Conservation (phyloP, 352 stramenopile species). For the Globisporangium splendens region DNA sequence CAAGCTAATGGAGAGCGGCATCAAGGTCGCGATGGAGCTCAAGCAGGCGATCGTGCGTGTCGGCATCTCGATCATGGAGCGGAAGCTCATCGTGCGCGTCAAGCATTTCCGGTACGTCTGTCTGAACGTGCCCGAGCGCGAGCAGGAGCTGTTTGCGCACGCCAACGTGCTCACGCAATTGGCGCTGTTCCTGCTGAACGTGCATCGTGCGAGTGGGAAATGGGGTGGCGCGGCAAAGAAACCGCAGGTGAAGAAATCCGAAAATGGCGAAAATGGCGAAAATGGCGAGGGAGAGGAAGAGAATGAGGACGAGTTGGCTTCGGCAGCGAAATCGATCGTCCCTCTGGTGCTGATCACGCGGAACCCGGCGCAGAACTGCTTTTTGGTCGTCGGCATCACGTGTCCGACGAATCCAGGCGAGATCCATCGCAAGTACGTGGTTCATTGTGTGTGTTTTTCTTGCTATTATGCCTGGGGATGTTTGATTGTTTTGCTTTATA, state of each 20-base stretch:
- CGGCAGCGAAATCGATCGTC: slow-evolving; percentile 52
- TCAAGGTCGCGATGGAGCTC: slow-evolving; percentile 94
- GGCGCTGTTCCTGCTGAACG: slow-evolving; percentile 93
- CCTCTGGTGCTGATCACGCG: slow-evolving; percentile 77
- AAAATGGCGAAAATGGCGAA: slow-evolving; percentile 19
- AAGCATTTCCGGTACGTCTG: slow-evolving; percentile 98
- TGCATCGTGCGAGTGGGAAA: slow-evolving; percentile 94
- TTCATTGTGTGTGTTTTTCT: slow-evolving; percentile 10
- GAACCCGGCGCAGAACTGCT: slow-evolving; percentile 90
- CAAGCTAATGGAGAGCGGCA: slow-evolving; percentile 88
- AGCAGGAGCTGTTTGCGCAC: slow-evolving; percentile 91
- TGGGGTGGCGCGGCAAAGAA: slow-evolving; percentile 68
- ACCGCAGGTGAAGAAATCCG: slow-evolving; percentile 26
- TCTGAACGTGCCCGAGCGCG: slow-evolving; percentile 80
- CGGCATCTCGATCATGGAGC: slow-evolving; percentile 93
- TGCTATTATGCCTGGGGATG: background rate
- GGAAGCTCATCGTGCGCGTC: slow-evolving; percentile 92
- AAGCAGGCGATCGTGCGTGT: slow-evolving; percentile 93
- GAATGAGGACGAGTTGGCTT: slow-evolving; percentile 20
- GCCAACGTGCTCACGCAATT: slow-evolving; percentile 92
- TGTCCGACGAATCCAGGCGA: slow-evolving; percentile 87
- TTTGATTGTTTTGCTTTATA: slow-evolving; percentile 7
- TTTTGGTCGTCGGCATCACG: slow-evolving; percentile 94
- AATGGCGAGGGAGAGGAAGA: slow-evolving; percentile 19
- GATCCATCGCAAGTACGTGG: slow-evolving; percentile 83